phyloP scores from a whole-genome alignment of 2,329 filamentous ascomycete species.

The Colletotrichum navitas region DNA sequence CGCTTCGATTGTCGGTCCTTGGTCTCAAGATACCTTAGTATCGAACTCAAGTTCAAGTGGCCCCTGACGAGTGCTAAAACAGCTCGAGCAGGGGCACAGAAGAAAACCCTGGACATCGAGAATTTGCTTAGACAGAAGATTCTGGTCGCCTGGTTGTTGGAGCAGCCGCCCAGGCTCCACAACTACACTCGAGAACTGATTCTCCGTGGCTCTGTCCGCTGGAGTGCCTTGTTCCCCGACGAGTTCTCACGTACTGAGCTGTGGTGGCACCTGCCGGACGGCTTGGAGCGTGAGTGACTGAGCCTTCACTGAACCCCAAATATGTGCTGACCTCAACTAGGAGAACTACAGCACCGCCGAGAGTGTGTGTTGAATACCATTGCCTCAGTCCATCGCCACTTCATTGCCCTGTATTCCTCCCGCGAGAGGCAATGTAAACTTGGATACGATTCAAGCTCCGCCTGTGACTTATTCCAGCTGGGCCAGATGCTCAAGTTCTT shows the following conservation, averaged over 20 bases:
- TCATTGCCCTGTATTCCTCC: slow-evolving; percentile 75
- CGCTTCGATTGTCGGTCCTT: slow-evolving; percentile 74
- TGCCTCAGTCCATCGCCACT: slow-evolving; percentile 77
- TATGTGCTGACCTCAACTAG: slow-evolving; percentile 51
- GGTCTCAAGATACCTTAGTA: slow-evolving; percentile 67
- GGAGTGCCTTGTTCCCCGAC: slow-evolving; percentile 59
- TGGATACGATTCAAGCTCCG: slow-evolving; percentile 78
- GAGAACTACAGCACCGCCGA: slow-evolving; percentile 75
- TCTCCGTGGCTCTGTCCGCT: slow-evolving; percentile 71
- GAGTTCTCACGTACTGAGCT: slow-evolving; percentile 55
- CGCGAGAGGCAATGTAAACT: slow-evolving; percentile 77
- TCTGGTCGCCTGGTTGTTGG: slow-evolving; percentile 73
- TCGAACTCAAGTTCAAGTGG: slow-evolving; percentile 66
- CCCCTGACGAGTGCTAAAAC: slow-evolving; percentile 58
- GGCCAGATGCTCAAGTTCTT: slow-evolving; percentile 84
- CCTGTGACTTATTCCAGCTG: slow-evolving; percentile 83
- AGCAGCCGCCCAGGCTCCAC: slow-evolving; percentile 71
- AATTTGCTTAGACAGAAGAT: slow-evolving; percentile 78
- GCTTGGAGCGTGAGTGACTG: slow-evolving; percentile 70
- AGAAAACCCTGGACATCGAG: slow-evolving; percentile 64
- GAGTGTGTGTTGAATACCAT: slow-evolving; percentile 76
- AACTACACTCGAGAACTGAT: slow-evolving; percentile 75
- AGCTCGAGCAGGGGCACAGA: slow-evolving; percentile 52
- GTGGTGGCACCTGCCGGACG: slow-evolving; percentile 81
- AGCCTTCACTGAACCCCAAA: slow-evolving; percentile 1